Evolutionary conservation across 140 eudicot genomes (phyloP).

Genomic region (Stevia rebaudiana): DNA sequence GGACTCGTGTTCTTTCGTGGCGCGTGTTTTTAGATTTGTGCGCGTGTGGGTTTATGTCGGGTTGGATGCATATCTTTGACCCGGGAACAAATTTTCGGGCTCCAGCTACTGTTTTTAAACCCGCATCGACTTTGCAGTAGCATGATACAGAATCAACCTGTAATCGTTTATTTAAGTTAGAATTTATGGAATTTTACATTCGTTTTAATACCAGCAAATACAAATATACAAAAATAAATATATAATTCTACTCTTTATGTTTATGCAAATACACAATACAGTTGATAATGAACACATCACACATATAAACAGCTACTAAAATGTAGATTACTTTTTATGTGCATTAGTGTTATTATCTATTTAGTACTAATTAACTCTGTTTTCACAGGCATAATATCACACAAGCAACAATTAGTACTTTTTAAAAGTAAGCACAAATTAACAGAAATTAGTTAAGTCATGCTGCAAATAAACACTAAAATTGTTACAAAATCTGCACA

Average conservation of each 20-base stretch:
- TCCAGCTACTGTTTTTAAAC: slow-evolving; percentile 85
- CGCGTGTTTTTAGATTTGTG: slow-evolving; percentile 70
- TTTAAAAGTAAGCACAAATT: slow-evolving; percentile 7
- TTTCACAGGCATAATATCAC: background rate
- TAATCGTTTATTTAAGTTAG: slow-evolving; percentile 7
- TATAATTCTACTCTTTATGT: background rate
- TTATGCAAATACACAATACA: too few species aligned
- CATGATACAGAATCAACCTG: slow-evolving; percentile 98
- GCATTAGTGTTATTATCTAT: background rate
- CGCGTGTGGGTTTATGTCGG: slow-evolving; percentile 87
- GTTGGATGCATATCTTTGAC: slow-evolving; percentile 86
- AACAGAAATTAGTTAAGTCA: slow-evolving; percentile 10
- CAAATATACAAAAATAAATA: background rate
- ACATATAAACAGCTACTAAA: too few species aligned
- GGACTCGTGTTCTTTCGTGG: slow-evolving; percentile 57
- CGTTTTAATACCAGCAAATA: background rate
- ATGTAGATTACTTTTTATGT: background rate
- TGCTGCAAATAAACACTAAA: slow-evolving; percentile 1
- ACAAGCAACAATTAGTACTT: slow-evolving; percentile 6
- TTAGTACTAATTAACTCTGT: slow-evolving; percentile 3
- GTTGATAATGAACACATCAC: too few species aligned
- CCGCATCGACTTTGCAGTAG: slow-evolving; percentile 86
- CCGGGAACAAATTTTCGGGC: slow-evolving; percentile 93
- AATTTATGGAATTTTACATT: slow-evolving; percentile 1
- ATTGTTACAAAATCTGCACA: background rate